Evolutionary conservation across 805 yeast genomes (phyloP), one percentile per base, ranked within the genome.

Genomic region (Suhomyces tanzawaensis): DNA sequence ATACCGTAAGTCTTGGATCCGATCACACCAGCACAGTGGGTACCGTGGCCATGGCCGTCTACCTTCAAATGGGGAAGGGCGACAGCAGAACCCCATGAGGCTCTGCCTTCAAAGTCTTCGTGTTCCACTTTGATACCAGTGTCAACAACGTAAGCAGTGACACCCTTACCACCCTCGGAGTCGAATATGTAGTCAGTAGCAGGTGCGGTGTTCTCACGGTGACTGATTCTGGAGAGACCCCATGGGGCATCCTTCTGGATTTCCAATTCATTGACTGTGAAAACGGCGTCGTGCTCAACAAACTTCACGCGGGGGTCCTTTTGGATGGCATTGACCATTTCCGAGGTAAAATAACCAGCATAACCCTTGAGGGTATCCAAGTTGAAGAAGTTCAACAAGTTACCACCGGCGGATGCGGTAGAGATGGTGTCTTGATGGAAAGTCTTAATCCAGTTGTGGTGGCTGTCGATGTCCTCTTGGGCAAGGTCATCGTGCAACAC

Each of bases 31-130:
- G 96, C 95, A 37, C 90, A 95, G 60, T 89, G 96, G 1, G 96
- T 88, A 0, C 96, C 97, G 60, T 89, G 97, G 0, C 96, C 96
- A 50, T 82, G 81, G n/a, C 64, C 67, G 54, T 90, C 96, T 4
- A 49, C 27, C 18, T 56, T 55, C 11, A 59, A 47, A n/a, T 41
- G 58, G 1, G 80, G 72, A 46, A 74, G 69, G 39, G 69, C 57
- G 36, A 61, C 46, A 3, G 77, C 80, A 0, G 62, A 67, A 8
- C 86, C 88, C 45, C 62, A 56, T 4, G 48, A 47, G 12, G 82
- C 86, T 39, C 91, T 63, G 1, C 79, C 81, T 49, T 74, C 81
- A 51, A 84, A 71, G 27, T 81, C 84, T n/a, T 74, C 76, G 56
- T 80, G 82, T 8, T 69, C 71, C 9, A 67, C 71, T 48, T 62